Conservation (phyloP, 192 early-diverging fungal species). For the Linnemannia exigua region DNA sequence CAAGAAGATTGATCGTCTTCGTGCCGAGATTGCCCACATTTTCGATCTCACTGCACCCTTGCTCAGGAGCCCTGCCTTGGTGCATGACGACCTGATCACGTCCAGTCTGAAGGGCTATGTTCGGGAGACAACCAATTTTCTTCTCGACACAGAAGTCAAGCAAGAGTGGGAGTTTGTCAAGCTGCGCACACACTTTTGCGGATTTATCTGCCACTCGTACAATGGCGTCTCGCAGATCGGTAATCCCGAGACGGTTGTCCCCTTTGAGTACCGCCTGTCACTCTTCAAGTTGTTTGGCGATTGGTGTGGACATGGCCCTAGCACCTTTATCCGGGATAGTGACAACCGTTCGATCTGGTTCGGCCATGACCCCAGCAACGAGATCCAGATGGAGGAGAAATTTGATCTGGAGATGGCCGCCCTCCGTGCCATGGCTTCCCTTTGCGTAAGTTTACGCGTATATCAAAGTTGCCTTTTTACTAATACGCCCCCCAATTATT, state of each 20-base stretch:
- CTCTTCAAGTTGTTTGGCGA: conserved; percentile 91
- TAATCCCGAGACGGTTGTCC: conserved; percentile 67
- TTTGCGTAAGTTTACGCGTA: conserved; percentile 69
- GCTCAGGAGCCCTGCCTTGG: conserved; percentile 67
- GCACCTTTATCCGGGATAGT: conserved; percentile 68
- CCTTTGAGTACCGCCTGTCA: conserved; percentile 81
- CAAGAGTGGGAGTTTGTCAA: conserved; percentile 91
- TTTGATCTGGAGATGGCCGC: conserved; percentile 82
- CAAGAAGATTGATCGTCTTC: conserved; percentile 76
- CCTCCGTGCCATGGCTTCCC: conserved; percentile 89
- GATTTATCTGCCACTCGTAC: conserved; percentile 89
- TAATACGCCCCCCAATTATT: too few relatives aligned
- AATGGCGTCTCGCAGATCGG: conserved; percentile 70
- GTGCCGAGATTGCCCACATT: conserved; percentile 81
- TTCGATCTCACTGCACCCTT: conserved; percentile 78
- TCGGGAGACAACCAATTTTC: conserved; percentile 81
- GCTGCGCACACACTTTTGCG: conserved; percentile 91
- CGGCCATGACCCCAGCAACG: conserved; percentile 72
- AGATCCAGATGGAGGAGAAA: conserved; percentile 84
- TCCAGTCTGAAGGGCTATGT: conserved; percentile 79
- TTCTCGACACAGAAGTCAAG: conserved; percentile 82
- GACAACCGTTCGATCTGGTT: conserved; percentile 73
- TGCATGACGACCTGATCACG: conserved; percentile 74
- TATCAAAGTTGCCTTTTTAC: too few relatives aligned
- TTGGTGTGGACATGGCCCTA: conserved; percentile 92